These are phyloP conservation scores for Coelastrella sp. DNA, from an alignment of 139 green algal genomes.

Conservation along the genomic window DNA sequence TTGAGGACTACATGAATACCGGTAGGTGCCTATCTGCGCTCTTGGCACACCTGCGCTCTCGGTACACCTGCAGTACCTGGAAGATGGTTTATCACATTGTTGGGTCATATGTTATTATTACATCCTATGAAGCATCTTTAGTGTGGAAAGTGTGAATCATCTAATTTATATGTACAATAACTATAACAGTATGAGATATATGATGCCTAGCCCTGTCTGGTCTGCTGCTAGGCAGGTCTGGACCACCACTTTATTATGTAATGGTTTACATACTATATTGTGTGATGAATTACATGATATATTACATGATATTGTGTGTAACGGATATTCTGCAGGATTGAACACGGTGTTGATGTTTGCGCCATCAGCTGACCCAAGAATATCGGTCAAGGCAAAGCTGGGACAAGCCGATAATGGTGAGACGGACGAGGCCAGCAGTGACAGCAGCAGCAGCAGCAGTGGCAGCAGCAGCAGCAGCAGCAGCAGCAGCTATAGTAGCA, in stretches of 20 bases:
- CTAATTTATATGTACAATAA: no score
- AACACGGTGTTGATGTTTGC: slow-evolving; percentile 48
- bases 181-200: no score
- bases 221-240: no score
- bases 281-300: neutral
- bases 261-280: no score
- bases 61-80: no score
- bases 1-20: slow-evolving; percentile 66
- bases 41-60: neutral
- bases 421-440: neutral
- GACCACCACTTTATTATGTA: no score
- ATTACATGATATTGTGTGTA: neutral
- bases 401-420: slow-evolving; percentile 27
- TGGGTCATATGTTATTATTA: neutral
- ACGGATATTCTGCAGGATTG: slow-evolving; percentile 67
- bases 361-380: slow-evolving; percentile 60
- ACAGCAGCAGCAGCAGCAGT: no score
- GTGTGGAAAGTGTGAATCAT: neutral
- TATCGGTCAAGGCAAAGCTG: slow-evolving; percentile 66
- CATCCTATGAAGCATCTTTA: neutral
- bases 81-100: neutral
- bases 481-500: neutral
- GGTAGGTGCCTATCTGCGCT: neutral
- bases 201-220: no score
- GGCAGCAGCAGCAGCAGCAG: no score